These are phyloP conservation scores for Candida chilensis DNA, from an alignment of 805 yeast genomes.

Conservation along the genomic window DNA sequence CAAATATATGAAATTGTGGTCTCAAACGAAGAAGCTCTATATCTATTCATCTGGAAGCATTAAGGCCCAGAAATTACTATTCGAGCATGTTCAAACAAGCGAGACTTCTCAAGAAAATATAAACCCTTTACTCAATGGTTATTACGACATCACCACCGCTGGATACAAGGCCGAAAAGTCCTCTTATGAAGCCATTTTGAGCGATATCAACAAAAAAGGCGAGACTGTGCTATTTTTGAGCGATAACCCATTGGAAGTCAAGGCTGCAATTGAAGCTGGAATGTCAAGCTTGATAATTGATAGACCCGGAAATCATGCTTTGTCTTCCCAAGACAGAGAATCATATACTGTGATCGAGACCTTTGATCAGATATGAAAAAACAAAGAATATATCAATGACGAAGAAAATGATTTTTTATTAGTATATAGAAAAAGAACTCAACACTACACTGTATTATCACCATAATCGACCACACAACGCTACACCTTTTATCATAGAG, in stretches of 20 bases:
- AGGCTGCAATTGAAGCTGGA: constrained; percentile 66
- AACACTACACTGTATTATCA: constrained; percentile 27
- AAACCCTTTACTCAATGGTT: constrained; percentile 54
- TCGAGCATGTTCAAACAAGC: constrained; percentile 43
- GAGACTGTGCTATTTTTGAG: constrained; percentile 54
- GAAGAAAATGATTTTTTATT: neutral
- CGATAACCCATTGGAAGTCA: constrained; percentile 71
- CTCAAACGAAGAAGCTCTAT: constrained; percentile 27
- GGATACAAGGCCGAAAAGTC: constrained; percentile 55
- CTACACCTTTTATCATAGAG: no score
- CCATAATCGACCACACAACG: no score
- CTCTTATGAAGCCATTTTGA: constrained; percentile 53
- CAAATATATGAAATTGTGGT: constrained; percentile 37
- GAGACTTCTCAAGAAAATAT: constrained; percentile 16
- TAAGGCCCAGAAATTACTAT: constrained; percentile 75
- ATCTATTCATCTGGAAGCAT: constrained; percentile 90
- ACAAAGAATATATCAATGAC: neutral
- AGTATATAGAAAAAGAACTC: neutral
- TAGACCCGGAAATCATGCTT: constrained; percentile 67
- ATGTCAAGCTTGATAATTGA: constrained; percentile 47
- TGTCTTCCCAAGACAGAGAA: constrained; percentile 22
- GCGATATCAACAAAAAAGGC: constrained; percentile 21
- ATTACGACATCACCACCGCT: constrained; percentile 78
- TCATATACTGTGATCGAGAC: constrained; percentile 12
- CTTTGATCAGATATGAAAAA: constrained; percentile 14